Evolutionary conservation across 2,329 filamentous ascomycete genomes (phyloP).

Genomic region (Orbilia oligospora): DNA sequence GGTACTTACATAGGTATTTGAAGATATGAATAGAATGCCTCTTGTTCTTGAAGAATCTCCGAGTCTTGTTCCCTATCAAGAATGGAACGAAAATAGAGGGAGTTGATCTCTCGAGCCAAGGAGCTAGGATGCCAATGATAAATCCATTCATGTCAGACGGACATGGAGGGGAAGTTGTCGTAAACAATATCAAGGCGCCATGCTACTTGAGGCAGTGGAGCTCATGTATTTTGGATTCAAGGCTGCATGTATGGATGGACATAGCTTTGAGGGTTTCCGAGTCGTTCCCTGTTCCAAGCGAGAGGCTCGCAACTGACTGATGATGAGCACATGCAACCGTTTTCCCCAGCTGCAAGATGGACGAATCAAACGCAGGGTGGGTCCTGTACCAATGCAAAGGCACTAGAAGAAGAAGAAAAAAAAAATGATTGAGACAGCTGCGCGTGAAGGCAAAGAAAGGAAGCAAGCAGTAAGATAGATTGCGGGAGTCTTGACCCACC

Average conservation of each 20-base stretch:
- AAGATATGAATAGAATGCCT: conserved; percentile 9
- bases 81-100: conserved; percentile 39
- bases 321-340: conserved; percentile 55
- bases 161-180: conserved; percentile 30
- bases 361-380: conserved; percentile 25
- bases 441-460: conserved; percentile 3
- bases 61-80: conserved; percentile 1
- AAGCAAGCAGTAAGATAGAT: conserved; percentile 1
- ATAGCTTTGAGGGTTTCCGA: conserved; percentile 30
- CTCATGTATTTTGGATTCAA: conserved; percentile 33
- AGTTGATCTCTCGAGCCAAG: conserved; percentile 29
- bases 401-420: conserved; percentile 25
- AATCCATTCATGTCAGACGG: conserved; percentile 33
- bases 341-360: conserved; percentile 31
- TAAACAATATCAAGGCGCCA: conserved; percentile 1
- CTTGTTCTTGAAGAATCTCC: background rate
- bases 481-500: conserved; percentile 4
- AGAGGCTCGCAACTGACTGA: conserved; percentile 29
- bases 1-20: background rate
- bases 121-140: conserved; percentile 10
- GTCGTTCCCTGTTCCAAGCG: conserved; percentile 36
- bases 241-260: too few relatives aligned
- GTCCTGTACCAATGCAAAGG: conserved; percentile 11
- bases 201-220: conserved; percentile 33
- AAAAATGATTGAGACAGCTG: conserved; percentile 6